Percentiles rank a stretch among this genome's conserved stretches.
Evolutionary conservation across 164 flowering plant species (phyloP).

Genomic region (Stephania yunnanensis): DNA sequence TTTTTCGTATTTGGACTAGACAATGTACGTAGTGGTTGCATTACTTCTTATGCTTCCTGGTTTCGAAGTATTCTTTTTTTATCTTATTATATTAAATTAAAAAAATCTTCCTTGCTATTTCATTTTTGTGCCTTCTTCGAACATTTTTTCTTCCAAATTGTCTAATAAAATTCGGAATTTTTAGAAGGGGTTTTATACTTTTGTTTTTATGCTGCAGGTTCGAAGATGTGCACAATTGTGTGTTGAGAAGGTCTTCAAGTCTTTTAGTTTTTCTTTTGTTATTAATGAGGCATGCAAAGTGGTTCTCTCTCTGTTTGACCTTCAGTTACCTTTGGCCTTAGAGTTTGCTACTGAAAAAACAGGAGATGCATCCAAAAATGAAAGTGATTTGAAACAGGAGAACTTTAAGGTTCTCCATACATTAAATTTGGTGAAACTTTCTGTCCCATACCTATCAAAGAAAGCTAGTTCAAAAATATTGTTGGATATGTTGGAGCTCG

Average conservation of each 20-base stretch:
- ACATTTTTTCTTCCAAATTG: too few relatives aligned
- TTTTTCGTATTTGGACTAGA: neutral
- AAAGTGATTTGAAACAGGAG: slow-evolving; percentile 29
- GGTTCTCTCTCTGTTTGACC: slow-evolving; percentile 35
- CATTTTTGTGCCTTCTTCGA: too few relatives aligned
- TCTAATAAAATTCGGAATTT: neutral
- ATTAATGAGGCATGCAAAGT: slow-evolving; percentile 53
- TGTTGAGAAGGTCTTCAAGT: slow-evolving; percentile 49
- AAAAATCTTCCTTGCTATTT: too few relatives aligned
- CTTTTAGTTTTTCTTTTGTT: slow-evolving; percentile 32
- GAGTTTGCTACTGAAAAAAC: slow-evolving; percentile 24
- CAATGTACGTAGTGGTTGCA: neutral
- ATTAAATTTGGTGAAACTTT: slow-evolving; percentile 46
- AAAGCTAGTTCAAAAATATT: slow-evolving; percentile 37
- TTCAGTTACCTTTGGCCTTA: slow-evolving; percentile 37
- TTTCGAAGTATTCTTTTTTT: neutral
- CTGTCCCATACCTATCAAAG: slow-evolving; percentile 42
- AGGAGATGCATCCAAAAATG: slow-evolving; percentile 34
- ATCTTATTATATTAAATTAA: neutral
- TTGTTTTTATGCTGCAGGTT: slow-evolving; percentile 42
- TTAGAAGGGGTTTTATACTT: neutral
- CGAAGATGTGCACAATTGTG: slow-evolving; percentile 68
- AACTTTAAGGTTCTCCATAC: slow-evolving; percentile 58
- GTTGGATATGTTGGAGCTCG: slow-evolving; percentile 32
- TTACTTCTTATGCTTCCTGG: neutral